Evolutionary conservation across 2,329 filamentous ascomycete species (phyloP), one percentile per base, ranked within the genome.

Genomic region (Trichoderma aggressivum): DNA sequence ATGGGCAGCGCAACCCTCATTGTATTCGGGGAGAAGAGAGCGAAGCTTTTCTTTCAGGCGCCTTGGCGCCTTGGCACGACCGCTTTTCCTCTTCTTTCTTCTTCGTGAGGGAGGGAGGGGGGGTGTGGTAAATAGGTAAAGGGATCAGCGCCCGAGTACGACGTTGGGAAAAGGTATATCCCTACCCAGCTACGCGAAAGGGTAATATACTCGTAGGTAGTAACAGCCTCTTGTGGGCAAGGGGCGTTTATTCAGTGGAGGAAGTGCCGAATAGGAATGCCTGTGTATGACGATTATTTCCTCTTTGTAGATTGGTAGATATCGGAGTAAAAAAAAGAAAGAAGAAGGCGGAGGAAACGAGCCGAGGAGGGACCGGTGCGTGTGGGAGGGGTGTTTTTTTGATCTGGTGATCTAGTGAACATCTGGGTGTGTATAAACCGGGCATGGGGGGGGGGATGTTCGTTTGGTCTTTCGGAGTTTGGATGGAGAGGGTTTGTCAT

Each of bases 341-440:
- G 16, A 16, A 50, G 28, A n/a, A n/a, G 24, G 50, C 64, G 55
- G 50, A 59, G 24, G 36, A 67, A 59, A 60, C 55, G 59, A 70
- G 36, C 61, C 61, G 59, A 71, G 61, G 55, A 71, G 47, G 61
- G 34, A 71, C 50, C 60, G 69, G 39, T n/a, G 39, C 59, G 60
- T 18, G 32, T 32, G 28, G 18, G 55, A 26, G 39, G 39, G 68
- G 62, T 50, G 36, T 56, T 60, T 50, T 26, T 56, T 60, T 70
- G 47, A 70, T 61, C 58, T 70, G 39, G 58, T 70, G 58, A 70
- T 70, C 66, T 70, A 59, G 43, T 55, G 66, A 61, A 53, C 21
- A 53, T 61, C 43, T 53, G 56, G 53, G 34, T 34, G 32, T 56
- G 64, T 21, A 30, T 67, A 32, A 39, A 39, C 21, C 30, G 53